Conservation (phyloP, 2,329 filamentous ascomycete species). For the Teratosphaeria pseudoeucalypti region DNA sequence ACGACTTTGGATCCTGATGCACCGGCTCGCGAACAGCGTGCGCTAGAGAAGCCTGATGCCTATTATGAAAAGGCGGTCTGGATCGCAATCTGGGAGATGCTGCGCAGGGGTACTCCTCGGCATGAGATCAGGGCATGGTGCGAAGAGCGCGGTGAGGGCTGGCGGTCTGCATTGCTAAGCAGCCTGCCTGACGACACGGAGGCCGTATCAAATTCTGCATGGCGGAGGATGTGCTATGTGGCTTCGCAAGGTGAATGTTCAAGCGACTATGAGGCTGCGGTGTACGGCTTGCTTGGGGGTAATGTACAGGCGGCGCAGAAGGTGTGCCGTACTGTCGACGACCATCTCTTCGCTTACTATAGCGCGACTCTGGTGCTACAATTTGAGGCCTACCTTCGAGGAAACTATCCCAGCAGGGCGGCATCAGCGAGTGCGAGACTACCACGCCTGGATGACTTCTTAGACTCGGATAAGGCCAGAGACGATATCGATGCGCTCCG, state of each 20-base stretch:
- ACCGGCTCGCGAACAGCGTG: conserved; percentile 64
- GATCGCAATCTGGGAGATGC: conserved; percentile 87
- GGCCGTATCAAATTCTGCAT: conserved; percentile 38
- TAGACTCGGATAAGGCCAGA: conserved; percentile 32
- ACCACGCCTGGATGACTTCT: conserved; percentile 37
- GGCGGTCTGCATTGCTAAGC: conserved; percentile 76
- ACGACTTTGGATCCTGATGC: conserved; percentile 91
- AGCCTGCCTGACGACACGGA: conserved; percentile 35
- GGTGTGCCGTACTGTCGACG: conserved; percentile 72
- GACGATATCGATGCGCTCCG: conserved; percentile 42
- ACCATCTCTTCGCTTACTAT: conserved; percentile 77
- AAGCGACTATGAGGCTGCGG: conserved; percentile 73
- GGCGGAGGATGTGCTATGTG: conserved; percentile 68
- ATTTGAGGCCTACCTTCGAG: conserved; percentile 54
- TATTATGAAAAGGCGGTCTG: conserved; percentile 85
- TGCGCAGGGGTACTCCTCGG: conserved; percentile 71
- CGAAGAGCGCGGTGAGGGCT: conserved; percentile 71
- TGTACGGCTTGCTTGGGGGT: conserved; percentile 83
- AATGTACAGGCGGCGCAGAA: conserved; percentile 68
- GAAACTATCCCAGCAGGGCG: conserved; percentile 42
- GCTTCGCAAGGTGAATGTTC: conserved; percentile 56
- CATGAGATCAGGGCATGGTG: conserved; percentile 76
- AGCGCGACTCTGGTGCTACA: conserved; percentile 74
- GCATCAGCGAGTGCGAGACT: conserved; percentile 18
- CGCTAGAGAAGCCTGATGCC: conserved; percentile 70